A percentile compares a stretch with the other conserved stretches of the same genome.
Evolutionary conservation across 169 alveolate genomes (phyloP).

Genomic region (Plasmodium reichenowi): DNA sequence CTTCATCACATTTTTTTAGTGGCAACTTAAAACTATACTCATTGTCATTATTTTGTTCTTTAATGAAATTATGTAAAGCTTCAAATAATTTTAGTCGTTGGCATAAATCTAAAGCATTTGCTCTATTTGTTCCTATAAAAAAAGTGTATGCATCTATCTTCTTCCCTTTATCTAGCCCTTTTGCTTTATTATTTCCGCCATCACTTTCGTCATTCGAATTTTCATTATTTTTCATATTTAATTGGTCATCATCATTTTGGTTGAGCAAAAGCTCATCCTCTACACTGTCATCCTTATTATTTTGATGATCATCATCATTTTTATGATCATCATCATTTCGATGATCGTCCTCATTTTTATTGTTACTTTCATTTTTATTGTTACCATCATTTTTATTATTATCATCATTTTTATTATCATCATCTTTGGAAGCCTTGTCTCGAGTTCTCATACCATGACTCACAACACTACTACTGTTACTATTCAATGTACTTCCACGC

Average conservation of each 20-base stretch:
- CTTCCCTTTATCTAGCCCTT: slow-evolving; percentile 38
- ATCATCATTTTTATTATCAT: neutral
- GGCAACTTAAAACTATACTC: slow-evolving; percentile 86
- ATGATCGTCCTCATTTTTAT: neutral
- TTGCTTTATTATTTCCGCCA: slow-evolving; percentile 21
- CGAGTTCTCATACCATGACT: no score
- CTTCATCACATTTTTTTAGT: neutral
- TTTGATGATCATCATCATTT: slow-evolving; percentile 1
- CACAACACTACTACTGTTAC: no score
- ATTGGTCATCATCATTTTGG: neutral
- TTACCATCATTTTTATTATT: neutral
- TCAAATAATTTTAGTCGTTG: slow-evolving; percentile 78
- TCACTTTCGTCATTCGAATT: slow-evolving; percentile 54
- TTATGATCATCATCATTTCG: neutral
- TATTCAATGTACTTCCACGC: no score
- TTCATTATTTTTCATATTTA: slow-evolving; percentile 14
- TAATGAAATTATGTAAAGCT: slow-evolving; percentile 75
- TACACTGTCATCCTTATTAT: slow-evolving; percentile 9
- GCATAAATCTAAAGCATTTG: slow-evolving; percentile 80
- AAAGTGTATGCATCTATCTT: slow-evolving; percentile 76
- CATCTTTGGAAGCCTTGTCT: no score
- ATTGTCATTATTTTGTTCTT: slow-evolving; percentile 82
- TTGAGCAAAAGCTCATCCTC: neutral
- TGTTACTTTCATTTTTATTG: neutral
- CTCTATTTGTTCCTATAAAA: slow-evolving; percentile 80